Percentiles rank a stretch among this genome's conserved stretches.
phyloP scores from a whole-genome alignment of 2,329 filamentous ascomycete species.

The Metarhizium humberi region DNA sequence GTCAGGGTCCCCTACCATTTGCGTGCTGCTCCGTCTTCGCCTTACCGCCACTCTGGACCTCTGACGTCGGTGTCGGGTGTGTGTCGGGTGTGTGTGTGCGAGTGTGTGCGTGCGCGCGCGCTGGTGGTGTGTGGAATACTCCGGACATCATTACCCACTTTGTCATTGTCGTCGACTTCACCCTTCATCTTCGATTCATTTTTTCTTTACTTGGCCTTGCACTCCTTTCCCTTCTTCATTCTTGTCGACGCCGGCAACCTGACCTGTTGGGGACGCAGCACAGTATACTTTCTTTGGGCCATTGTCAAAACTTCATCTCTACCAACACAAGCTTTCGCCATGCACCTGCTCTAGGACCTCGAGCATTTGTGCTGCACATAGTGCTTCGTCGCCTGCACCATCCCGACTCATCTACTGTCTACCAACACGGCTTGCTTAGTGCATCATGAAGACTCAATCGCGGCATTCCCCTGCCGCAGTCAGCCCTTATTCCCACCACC shows the following conservation, averaged over 20 bases:
- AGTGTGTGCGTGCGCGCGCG: too few relatives aligned
- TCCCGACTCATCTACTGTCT: neutral
- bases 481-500: conserved; percentile 24
- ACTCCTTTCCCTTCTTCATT: neutral
- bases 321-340: neutral
- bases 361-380: neutral
- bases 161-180: neutral
- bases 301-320: neutral
- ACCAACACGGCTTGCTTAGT: conserved; percentile 25
- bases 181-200: neutral
- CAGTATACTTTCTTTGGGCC: too few relatives aligned
- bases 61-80: neutral
- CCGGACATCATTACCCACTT: neutral
- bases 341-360: neutral
- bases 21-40: neutral
- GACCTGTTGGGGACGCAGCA: too few relatives aligned
- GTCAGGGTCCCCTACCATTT: conserved; percentile 1
- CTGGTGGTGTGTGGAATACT: neutral
- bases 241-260: neutral
- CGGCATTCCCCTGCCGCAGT: conserved; percentile 25
- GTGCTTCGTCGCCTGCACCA: neutral
- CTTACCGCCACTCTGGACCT: neutral
- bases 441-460: conserved; percentile 37
- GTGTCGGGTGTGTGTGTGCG: too few relatives aligned
- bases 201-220: neutral